phyloP scores from a whole-genome alignment of 129 eudicot genomes.

The Ambrosia trifida region DNA sequence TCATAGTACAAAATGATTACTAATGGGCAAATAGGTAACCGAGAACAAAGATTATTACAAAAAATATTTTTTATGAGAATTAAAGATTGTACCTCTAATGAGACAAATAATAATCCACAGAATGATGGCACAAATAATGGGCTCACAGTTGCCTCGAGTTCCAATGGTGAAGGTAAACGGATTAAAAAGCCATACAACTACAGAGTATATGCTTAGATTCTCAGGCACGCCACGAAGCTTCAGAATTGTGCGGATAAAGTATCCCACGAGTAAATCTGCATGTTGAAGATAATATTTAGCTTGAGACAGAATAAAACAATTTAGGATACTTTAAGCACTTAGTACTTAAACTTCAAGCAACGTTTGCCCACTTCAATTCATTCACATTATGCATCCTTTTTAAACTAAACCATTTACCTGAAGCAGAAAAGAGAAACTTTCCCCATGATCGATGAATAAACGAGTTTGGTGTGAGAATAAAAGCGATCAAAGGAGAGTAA shows the following conservation, averaged over 20 bases:
- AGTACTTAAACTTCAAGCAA: too few species aligned
- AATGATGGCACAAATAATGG: slow-evolving; percentile 86
- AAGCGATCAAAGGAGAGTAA: slow-evolving; percentile 89
- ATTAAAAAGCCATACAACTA: slow-evolving; percentile 90
- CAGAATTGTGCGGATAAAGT: slow-evolving; percentile 70
- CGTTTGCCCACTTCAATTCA: too few species aligned
- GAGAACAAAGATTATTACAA: too few species aligned
- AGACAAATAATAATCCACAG: slow-evolving; percentile 89
- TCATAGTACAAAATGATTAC: too few species aligned
- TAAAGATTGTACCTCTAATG: slow-evolving; percentile 62
- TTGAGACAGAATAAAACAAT: not conserved
- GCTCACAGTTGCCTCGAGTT: slow-evolving; percentile 99
- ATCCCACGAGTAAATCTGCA: slow-evolving; percentile 90
- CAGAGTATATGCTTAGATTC: slow-evolving; percentile 51
- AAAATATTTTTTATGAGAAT: not conserved
- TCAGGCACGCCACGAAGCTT: slow-evolving; percentile 95
- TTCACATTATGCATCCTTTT: not conserved
- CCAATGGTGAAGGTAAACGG: slow-evolving; percentile 99
- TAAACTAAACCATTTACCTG: slow-evolving; percentile 47
- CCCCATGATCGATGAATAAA: slow-evolving; percentile 85
- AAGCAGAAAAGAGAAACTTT: slow-evolving; percentile 74
- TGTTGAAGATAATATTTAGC: slow-evolving; percentile 12
- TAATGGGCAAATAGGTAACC: not conserved
- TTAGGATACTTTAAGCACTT: not conserved
- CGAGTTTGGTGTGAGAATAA: slow-evolving; percentile 80